Conservation (phyloP, 1,284 basidiomycete species). For the Cryptococcus hybrid region DNA sequence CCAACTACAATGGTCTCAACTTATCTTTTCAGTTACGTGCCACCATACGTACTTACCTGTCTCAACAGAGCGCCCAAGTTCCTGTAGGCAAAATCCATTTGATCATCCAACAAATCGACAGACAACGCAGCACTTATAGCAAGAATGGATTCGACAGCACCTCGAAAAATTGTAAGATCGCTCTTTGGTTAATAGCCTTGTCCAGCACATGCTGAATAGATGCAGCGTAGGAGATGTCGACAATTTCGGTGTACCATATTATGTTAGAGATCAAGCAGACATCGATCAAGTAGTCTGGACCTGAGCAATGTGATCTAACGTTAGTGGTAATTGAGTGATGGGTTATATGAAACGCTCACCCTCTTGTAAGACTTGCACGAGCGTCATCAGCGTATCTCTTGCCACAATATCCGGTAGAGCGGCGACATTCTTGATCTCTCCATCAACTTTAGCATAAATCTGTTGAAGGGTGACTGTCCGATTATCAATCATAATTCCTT, state of each 20-base stretch:
- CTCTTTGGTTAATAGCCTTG: constrained; percentile 10
- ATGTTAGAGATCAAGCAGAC: constrained; percentile 26
- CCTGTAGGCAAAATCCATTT: constrained; percentile 20
- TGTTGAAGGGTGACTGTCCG: constrained; percentile 20
- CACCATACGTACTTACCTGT: constrained; percentile 11
- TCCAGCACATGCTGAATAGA: constrained; percentile 22
- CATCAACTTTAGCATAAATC: constrained; percentile 19
- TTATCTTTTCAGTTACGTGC: no score
- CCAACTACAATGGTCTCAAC: background rate
- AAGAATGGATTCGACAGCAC: constrained; percentile 18
- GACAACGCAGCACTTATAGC: constrained; percentile 12
- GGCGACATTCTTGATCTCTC: constrained; percentile 8
- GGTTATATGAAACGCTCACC: constrained; percentile 10
- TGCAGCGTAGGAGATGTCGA: constrained; percentile 21
- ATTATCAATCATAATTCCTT: background rate
- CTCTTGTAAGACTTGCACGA: constrained; percentile 22
- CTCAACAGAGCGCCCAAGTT: constrained; percentile 22
- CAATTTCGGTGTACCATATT: constrained; percentile 28
- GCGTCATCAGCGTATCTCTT: background rate
- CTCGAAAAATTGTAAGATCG: constrained; percentile 18
- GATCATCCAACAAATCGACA: constrained; percentile 20
- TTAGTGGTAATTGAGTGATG: background rate
- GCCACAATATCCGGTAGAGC: constrained; percentile 1
- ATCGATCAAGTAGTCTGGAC: constrained; percentile 37
- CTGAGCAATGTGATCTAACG: constrained; percentile 6